Evolutionary conservation across 1,139 yeast genomes (phyloP).

Genomic region (Yamadazyma atmosphaerica): DNA sequence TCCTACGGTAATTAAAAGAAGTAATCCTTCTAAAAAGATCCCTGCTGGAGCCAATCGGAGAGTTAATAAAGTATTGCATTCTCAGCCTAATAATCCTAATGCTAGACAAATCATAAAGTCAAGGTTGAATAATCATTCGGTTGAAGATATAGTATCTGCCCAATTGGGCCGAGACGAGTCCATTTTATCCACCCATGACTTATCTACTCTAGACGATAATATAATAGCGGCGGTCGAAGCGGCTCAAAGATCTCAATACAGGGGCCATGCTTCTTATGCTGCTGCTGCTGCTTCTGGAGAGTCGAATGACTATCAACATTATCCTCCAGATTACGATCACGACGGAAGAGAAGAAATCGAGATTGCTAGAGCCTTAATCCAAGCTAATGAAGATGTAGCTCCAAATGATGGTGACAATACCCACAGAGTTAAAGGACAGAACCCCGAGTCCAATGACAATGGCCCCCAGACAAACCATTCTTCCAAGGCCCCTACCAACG

Average conservation of each 20-base stretch:
- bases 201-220: slow-evolving; percentile 50
- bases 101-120: slow-evolving; percentile 23
- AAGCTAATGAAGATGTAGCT: slow-evolving; percentile 57
- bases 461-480: no score
- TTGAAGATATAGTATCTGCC: slow-evolving; percentile 38
- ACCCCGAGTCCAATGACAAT: no score
- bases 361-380: slow-evolving; percentile 65
- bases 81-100: slow-evolving; percentile 24
- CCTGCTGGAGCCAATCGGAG: slow-evolving; percentile 14
- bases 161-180: slow-evolving; percentile 35
- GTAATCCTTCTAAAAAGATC: slow-evolving; percentile 22
- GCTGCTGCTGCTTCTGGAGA: slow-evolving; percentile 46
- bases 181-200: slow-evolving; percentile 35
- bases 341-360: slow-evolving; percentile 55
- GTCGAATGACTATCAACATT: slow-evolving; percentile 22
- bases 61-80: slow-evolving; percentile 17
- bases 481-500: no score
- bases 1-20: slow-evolving; percentile 29
- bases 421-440: no score
- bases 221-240: slow-evolving; percentile 70
- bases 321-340: slow-evolving; percentile 34
- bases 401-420: slow-evolving; percentile 13
- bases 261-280: slow-evolving; percentile 30
- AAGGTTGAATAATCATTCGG: slow-evolving; percentile 21
- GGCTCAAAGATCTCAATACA: slow-evolving; percentile 46